These are phyloP conservation scores for Balamuthia mandrillaris DNA, from an alignment of 208 protist species.

Conservation along the genomic window DNA sequence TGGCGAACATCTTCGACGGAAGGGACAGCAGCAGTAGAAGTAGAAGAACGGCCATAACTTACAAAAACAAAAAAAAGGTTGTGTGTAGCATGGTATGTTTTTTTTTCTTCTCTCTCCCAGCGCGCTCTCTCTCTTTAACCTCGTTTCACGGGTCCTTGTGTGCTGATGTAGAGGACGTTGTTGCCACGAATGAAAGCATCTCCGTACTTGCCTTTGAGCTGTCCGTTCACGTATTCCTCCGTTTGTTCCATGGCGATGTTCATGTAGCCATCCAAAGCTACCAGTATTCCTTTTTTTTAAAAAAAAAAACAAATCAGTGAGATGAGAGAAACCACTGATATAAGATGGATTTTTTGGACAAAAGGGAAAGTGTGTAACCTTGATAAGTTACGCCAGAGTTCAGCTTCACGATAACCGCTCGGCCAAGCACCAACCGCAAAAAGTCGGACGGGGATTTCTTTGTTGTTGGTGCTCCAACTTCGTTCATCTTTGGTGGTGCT, in stretches of 20 bases:
- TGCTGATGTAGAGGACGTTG: conserved; percentile 67
- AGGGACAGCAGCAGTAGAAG: no score
- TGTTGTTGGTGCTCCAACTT: not conserved
- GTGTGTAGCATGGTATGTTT: not conserved
- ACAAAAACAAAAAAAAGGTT: not conserved
- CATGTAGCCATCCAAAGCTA: conserved; percentile 86
- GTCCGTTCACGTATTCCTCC: conserved; percentile 82
- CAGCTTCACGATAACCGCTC: conserved; percentile 83
- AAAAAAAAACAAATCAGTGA: not conserved
- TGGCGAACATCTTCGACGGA: no score
- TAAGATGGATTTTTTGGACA: not conserved
- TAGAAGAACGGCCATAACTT: not conserved
- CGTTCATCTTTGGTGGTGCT: not conserved
- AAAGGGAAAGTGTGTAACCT: conserved; percentile 51
- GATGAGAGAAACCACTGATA: not conserved
- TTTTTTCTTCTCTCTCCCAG: no score
- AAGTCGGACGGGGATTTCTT: conserved; percentile 72
- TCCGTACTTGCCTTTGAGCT: conserved; percentile 78
- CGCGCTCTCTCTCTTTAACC: not conserved
- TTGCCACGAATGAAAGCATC: conserved; percentile 87
- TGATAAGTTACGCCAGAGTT: conserved; percentile 83
- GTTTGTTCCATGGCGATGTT: conserved; percentile 89
- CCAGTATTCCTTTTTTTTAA: conserved; percentile 77
- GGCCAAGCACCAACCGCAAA: conserved; percentile 75
- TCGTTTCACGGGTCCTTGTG: conserved; percentile 11